Base-by-base conservation (phyloP, 1,284 basidiomycete genomes). In the Apiotrichum brassicae region DNA sequence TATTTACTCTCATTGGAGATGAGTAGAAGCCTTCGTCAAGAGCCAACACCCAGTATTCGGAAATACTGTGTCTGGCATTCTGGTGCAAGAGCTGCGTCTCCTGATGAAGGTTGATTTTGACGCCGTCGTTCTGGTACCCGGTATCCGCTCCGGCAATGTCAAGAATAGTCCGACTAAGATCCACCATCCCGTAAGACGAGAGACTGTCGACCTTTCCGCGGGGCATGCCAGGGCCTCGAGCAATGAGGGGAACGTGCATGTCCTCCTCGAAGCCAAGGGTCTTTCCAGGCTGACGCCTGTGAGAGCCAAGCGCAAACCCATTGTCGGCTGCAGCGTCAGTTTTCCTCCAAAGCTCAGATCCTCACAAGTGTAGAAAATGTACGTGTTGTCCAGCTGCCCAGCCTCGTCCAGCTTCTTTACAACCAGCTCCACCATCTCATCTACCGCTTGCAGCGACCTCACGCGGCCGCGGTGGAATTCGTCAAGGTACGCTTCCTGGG, bases 211-310 rank as follows among this genome's bases (percentile, higher is more conserved):
- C 33, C 19, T 51, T 16, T 2, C 65, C 64, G 9, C 46, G n/a
- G 1, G 50, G 37, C 6, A 67, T 46, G 3, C 45, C 50, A 0
- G 68, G 68, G 1, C 66, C 65, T 3, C 68, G 65, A 13, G 62
- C 51, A 24, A 65, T 52, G 33, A 65, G 54, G 1, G 63, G 62
- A 3, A 65, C 60, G 34, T 58, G 58, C 43, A 65, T 64, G 54
- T 70, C 68, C 49, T 70, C 66, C 46, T 70, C 68, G 46, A 56
- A 68, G 2, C 62, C 64, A 6, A 65, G 57, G 1, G 66, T 68
- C 53, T 69, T 70, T 6, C 66, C 66, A 0, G 66, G 64, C 44
- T 66, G 61, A 13, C 66, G 59, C 5, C 66, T 62, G 43, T 71
- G 66, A 0, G 57, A 51, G 5, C 63, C 66, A 26, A 68, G 53